Conservation (phyloP, 1,284 basidiomycete species). For the Ceratobasidium sp. region DNA sequence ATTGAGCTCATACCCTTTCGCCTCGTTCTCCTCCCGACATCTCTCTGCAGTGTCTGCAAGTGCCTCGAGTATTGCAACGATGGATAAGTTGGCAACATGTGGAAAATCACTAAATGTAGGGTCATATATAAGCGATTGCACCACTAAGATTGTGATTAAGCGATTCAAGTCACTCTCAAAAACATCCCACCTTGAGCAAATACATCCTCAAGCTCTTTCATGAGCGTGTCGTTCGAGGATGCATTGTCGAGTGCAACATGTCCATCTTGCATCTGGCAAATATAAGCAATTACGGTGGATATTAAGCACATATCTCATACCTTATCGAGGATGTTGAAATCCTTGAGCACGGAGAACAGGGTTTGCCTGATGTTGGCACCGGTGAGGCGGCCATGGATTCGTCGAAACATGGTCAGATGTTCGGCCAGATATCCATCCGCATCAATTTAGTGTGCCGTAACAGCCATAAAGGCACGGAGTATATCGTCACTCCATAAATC, state of each 20-base stretch:
- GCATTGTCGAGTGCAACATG: conserved; percentile 37
- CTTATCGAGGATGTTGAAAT: not conserved
- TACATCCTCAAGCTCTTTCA: conserved; percentile 18
- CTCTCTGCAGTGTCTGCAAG: not conserved
- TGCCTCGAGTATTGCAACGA: conserved; percentile 27
- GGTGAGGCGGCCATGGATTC: conserved; percentile 13
- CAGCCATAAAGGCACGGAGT: conserved; percentile 36
- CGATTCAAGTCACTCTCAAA: conserved; percentile 31
- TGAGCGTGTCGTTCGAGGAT: conserved; percentile 29
- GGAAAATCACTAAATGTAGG: conserved; percentile 41
- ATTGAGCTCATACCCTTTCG: not conserved
- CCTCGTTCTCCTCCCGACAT: not conserved
- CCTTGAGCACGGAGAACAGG: conserved; percentile 8
- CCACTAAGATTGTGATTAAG: no score
- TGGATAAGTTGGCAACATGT: conserved; percentile 27
- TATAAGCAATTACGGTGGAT: no score
- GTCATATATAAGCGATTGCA: no score
- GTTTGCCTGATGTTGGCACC: conserved; percentile 16
- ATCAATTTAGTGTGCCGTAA: conserved; percentile 40
- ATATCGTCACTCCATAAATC: conserved; percentile 45
- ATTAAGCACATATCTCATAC: conserved; percentile 1
- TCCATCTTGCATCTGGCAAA: conserved; percentile 11
- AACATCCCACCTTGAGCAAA: not conserved
- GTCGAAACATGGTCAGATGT: conserved; percentile 16
- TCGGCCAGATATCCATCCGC: not conserved